Evolutionary conservation across 2,329 filamentous ascomycete species (phyloP), one percentile per base, ranked within the genome.

Genomic region (Alternaria postmessia): DNA sequence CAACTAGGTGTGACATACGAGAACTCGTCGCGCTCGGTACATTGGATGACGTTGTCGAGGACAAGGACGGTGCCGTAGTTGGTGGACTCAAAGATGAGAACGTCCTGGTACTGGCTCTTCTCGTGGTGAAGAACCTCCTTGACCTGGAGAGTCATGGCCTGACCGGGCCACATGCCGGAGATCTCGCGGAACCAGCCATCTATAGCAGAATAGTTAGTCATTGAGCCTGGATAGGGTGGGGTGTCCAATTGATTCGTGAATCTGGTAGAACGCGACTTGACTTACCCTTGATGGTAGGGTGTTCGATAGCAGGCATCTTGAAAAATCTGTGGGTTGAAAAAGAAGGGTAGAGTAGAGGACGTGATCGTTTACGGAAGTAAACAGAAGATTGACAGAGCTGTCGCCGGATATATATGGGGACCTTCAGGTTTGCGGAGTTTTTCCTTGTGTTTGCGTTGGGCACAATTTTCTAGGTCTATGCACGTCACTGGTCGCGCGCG

Each of bases 111-210:
- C 86, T 96, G 86, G 86, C 91, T 95, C 89, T 97, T 98, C 86
- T 99, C 95, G 86, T 98, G 94, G 87, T 97, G 94, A 66, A 99
- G 87, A 77, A 99, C 90, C 86, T 97, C 92, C 81, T 99, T 94
- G 82, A 99, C 95, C 69, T 79, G 76, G 64, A 79, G 90, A 72
- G 92, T 97, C 94, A 98, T 98, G 80, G 95, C 95, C 86, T 98
- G 95, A 80, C 95, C 93, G 65, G 95, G 94, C 95, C 95, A 99
- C 94, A 99, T 98, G 79, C 95, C 86, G 73, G 92, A 96, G 84
- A 97, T 94, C 85, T 99, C 95, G 82, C 93, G 92, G 91, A 99
- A 99, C 95, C 95, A 99, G 85, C 94, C 95, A 97, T 98, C 95
- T 97, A 72, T 59, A 59, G 52, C 56, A 4, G n/a, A 24, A 28